Evolutionary conservation across 345 rosid genomes (phyloP).

Genomic region (Citropsis articulata): DNA sequence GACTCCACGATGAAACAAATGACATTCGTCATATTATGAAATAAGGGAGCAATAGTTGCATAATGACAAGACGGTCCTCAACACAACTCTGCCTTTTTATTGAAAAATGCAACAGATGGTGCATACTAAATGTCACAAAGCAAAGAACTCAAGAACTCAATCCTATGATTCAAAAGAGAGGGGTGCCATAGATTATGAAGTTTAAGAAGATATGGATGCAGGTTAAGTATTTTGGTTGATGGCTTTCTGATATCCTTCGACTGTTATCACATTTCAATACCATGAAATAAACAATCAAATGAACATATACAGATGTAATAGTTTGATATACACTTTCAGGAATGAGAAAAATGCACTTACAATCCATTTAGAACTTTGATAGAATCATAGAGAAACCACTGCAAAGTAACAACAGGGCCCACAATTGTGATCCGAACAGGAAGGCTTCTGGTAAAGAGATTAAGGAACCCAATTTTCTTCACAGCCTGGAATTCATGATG

Average conservation of each 20-base stretch:
- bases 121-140: neutral
- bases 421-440: slow-evolving; percentile 57
- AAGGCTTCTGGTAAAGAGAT: slow-evolving; percentile 64
- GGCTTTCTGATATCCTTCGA: neutral
- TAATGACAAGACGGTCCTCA: neutral
- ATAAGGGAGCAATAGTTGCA: neutral
- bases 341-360: slow-evolving; percentile 40
- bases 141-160: neutral
- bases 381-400: slow-evolving; percentile 61
- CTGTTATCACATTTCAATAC: neutral
- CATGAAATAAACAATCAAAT: neutral
- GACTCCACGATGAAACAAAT: neutral
- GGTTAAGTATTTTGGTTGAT: neutral
- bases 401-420: slow-evolving; percentile 59
- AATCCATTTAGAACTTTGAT: slow-evolving; percentile 55
- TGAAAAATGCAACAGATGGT: neutral
- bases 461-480: slow-evolving; percentile 48
- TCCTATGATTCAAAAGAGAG: neutral
- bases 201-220: neutral
- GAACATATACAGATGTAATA: neutral
- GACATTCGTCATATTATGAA: neutral
- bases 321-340: neutral
- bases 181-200: neutral
- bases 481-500: slow-evolving; percentile 42
- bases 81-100: neutral